A percentile compares a stretch with the other conserved stretches of the same genome.
phyloP scores from a whole-genome alignment of 139 green algal genomes.

The Chlorokybus atmophyticus region DNA sequence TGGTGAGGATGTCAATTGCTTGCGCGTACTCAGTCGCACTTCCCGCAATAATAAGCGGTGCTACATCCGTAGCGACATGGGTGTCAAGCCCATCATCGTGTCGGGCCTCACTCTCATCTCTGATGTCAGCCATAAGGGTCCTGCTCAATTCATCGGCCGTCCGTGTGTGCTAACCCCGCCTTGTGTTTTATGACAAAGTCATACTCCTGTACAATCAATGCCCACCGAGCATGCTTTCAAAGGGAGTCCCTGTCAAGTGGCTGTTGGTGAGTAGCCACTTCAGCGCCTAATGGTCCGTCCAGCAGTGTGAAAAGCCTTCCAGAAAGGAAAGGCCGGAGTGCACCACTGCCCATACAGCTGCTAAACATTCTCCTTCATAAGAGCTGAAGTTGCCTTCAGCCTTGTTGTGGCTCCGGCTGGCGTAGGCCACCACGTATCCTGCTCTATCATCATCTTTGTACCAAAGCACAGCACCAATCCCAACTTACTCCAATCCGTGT shows the following conservation, averaged over 20 bases:
- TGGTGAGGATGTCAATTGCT: no score
- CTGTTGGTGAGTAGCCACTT: slow-evolving; percentile 1
- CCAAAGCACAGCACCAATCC: slow-evolving; percentile 5
- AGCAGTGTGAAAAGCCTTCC: slow-evolving; percentile 6
- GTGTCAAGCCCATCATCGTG: no score
- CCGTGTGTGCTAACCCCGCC: not conserved
- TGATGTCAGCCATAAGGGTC: no score
- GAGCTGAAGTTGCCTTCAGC: slow-evolving; percentile 11
- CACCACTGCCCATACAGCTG: slow-evolving; percentile 4
- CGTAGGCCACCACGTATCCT: slow-evolving; percentile 5
- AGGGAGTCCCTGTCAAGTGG: not conserved
- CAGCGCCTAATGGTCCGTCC: slow-evolving; percentile 23
- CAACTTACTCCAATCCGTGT: slow-evolving; percentile 2
- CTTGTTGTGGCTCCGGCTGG: slow-evolving; percentile 7
- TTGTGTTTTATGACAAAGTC: slow-evolving; percentile 1
- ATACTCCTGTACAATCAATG: slow-evolving; percentile 2
- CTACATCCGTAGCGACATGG: no score
- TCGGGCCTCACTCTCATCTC: no score
- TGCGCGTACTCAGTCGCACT: no score
- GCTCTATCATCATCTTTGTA: slow-evolving; percentile 1
- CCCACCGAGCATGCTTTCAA: slow-evolving; percentile 12
- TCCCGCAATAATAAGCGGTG: no score
- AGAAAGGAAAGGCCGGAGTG: slow-evolving; percentile 9
- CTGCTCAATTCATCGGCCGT: no score
- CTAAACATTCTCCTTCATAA: slow-evolving; percentile 9